Conservation (phyloP, 805 yeast genomes). For the Saccharomycopsis sp. region DNA sequence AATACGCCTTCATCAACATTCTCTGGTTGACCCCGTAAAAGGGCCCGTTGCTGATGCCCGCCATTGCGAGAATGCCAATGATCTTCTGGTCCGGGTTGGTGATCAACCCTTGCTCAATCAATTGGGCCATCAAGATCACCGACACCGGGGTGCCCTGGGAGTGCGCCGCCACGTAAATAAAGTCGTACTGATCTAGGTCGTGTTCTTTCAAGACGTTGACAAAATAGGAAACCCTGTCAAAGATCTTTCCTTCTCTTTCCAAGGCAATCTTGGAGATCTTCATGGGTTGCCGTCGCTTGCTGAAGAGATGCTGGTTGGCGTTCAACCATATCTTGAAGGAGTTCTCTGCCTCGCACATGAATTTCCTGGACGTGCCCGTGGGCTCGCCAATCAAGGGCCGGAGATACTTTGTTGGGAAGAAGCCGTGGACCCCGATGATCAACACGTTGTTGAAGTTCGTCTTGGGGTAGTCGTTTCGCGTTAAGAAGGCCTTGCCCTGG, state of each 20-base stretch:
- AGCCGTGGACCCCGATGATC: slow-evolving; percentile 92
- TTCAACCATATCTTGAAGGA: slow-evolving; percentile 63
- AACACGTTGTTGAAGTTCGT: slow-evolving; percentile 47
- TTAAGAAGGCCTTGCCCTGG: slow-evolving; percentile 1
- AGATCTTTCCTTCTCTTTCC: slow-evolving; percentile 87
- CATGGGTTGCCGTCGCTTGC: slow-evolving; percentile 27
- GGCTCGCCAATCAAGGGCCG: slow-evolving; percentile 91
- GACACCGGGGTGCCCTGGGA: slow-evolving; percentile 96
- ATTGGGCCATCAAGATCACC: slow-evolving; percentile 61
- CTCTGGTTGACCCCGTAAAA: slow-evolving; percentile 84
- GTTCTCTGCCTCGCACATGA: slow-evolving; percentile 82
- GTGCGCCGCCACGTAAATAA: slow-evolving; percentile 85
- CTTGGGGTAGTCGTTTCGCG: slow-evolving; percentile 10
- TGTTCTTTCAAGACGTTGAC: slow-evolving; percentile 54
- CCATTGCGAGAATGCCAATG: slow-evolving; percentile 83
- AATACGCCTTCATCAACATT: slow-evolving; percentile 75
- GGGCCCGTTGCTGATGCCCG: slow-evolving; percentile 92
- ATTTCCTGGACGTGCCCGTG: slow-evolving; percentile 87
- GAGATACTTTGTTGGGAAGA: slow-evolving; percentile 80
- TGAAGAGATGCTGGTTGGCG: slow-evolving; percentile 23
- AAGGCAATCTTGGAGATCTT: slow-evolving; percentile 84
- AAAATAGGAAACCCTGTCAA: slow-evolving; percentile 77
- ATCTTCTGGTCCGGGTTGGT: slow-evolving; percentile 32
- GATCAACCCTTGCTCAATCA: slow-evolving; percentile 51
- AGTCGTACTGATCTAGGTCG: slow-evolving; percentile 57